Percentiles rank a stretch among this genome's conserved stretches.
Evolutionary conservation across 1,139 yeast genomes (phyloP).

Genomic region (Dujonia santamariae): DNA sequence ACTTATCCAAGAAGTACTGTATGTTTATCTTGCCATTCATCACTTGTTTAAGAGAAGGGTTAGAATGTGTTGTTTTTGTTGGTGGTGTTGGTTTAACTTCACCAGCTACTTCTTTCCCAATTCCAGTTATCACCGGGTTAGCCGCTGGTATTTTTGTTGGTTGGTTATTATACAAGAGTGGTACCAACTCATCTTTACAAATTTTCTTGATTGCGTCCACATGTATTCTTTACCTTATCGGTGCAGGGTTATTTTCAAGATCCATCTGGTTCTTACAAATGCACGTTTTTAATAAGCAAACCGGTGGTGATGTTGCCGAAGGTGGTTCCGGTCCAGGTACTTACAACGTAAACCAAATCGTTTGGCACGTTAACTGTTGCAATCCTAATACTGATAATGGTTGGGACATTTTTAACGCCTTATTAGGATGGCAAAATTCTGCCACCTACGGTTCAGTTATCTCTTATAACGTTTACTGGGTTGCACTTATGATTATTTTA

Average conservation of each 20-base stretch:
- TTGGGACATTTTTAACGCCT: conserved; percentile 89
- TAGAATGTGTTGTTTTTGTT: conserved; percentile 87
- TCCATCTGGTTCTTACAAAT: conserved; percentile 85
- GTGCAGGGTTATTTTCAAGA: conserved; percentile 87
- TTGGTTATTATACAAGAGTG: conserved; percentile 65
- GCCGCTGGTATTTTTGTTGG: conserved; percentile 75
- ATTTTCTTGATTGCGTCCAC: conserved; percentile 78
- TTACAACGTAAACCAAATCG: conserved; percentile 69
- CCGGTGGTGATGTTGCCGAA: conserved; percentile 91
- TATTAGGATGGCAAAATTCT: conserved; percentile 88
- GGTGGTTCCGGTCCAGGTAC: conserved; percentile 91
- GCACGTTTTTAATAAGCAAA: conserved; percentile 54
- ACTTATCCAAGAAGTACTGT: conserved; percentile 60
- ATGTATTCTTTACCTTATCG: conserved; percentile 74
- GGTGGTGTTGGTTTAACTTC: conserved; percentile 85
- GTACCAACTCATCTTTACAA: conserved; percentile 73
- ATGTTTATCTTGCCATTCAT: conserved; percentile 77
- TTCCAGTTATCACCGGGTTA: conserved; percentile 77
- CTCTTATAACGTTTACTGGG: conserved; percentile 83
- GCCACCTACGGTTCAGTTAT: conserved; percentile 88
- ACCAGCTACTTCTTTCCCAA: conserved; percentile 78
- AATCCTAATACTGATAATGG: conserved; percentile 85
- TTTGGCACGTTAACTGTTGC: conserved; percentile 95
- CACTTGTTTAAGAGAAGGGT: conserved; percentile 85
- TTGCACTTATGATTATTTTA: conserved; percentile 52